These are phyloP conservation scores for Skeletonema tropicum DNA, from an alignment of 108 stramenopile species.

Conservation along the genomic window DNA sequence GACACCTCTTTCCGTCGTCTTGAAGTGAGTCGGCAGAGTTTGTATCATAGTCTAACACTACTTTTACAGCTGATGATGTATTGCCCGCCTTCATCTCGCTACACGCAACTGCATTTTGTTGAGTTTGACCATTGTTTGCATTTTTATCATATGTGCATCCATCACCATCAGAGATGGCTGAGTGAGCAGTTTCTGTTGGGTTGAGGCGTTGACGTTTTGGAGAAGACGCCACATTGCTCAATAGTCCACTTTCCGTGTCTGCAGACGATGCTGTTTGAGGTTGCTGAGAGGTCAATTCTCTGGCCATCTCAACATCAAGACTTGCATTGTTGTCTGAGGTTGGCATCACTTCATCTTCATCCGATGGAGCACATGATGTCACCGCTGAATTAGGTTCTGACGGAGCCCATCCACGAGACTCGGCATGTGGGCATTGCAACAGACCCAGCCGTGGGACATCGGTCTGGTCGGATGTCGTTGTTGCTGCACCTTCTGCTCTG, in stretches of 20 bases:
- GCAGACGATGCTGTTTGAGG: not conserved
- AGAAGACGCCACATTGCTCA: not conserved
- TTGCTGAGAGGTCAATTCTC: not conserved
- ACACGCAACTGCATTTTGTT: slow-evolving; percentile 18
- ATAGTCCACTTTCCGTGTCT: not conserved
- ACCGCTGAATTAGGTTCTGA: not conserved
- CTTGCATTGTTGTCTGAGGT: not conserved
- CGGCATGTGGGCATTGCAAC: slow-evolving; percentile 36
- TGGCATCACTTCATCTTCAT: not conserved
- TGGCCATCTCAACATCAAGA: not conserved
- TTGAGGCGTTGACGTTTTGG: not conserved
- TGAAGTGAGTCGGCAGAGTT: not conserved
- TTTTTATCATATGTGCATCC: not conserved
- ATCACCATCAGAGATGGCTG: slow-evolving; percentile 29
- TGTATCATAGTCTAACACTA: slow-evolving; percentile 10
- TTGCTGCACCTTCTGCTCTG: not conserved
- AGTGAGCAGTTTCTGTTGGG: not conserved
- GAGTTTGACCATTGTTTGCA: not conserved
- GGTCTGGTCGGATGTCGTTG: not conserved
- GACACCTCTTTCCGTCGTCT: slow-evolving; percentile 11
- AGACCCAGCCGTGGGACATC: slow-evolving; percentile 23
- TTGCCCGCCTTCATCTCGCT: not conserved
- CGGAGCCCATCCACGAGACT: slow-evolving; percentile 29
- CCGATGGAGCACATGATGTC: not conserved
- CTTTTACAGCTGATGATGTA: not conserved